Percentiles rank a stretch among this genome's conserved stretches.
Evolutionary conservation across 2,329 filamentous ascomycete genomes (phyloP).

Genomic region (Exophiala calicioides): DNA sequence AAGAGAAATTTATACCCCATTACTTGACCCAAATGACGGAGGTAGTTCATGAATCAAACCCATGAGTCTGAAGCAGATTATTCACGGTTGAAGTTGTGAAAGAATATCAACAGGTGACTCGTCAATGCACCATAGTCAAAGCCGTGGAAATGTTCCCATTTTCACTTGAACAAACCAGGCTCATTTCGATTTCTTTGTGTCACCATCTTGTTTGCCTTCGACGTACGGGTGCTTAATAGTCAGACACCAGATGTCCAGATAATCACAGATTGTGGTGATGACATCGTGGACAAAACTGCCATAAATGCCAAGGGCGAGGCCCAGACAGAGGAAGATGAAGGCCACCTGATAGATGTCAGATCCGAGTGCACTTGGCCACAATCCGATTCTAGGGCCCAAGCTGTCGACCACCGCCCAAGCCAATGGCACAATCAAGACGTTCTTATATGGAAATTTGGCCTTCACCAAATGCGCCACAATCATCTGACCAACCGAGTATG

Average conservation of each 20-base stretch:
- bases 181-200: constrained; percentile 27
- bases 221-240: constrained; percentile 83
- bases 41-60: neutral
- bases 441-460: constrained; percentile 84
- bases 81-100: too few species aligned
- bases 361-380: constrained; percentile 76
- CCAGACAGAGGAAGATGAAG: constrained; percentile 86
- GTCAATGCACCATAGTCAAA: too few species aligned
- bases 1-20: constrained; percentile 2
- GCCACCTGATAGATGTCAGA: constrained; percentile 82
- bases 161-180: neutral
- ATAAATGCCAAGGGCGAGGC: constrained; percentile 84
- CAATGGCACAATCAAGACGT: constrained; percentile 78
- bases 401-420: constrained; percentile 78
- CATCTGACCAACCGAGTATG: constrained; percentile 92
- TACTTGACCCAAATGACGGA: neutral
- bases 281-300: constrained; percentile 95
- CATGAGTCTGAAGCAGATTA: neutral
- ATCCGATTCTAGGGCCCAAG: constrained; percentile 66
- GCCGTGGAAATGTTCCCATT: neutral
- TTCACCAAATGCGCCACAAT: constrained; percentile 92
- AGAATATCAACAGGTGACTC: too few species aligned
- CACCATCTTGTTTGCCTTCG: constrained; percentile 36
- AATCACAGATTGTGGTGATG: constrained; percentile 96
- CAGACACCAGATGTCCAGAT: constrained; percentile 96